phyloP scores from a whole-genome alignment of 2,329 filamentous ascomycete species.

The Daldinia sp. region DNA sequence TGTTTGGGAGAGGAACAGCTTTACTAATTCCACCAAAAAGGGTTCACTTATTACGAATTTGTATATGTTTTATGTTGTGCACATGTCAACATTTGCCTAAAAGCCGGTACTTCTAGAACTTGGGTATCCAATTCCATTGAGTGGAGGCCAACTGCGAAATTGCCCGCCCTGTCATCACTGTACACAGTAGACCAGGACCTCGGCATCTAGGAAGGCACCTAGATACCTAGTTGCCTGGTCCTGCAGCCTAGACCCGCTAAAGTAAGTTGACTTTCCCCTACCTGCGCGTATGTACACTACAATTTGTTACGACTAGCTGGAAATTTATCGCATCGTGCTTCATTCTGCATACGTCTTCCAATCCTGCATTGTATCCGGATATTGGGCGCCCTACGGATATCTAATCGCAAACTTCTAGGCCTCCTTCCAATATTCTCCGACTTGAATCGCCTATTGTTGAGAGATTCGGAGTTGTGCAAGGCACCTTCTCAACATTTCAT shows the following conservation, averaged over 20 bases:
- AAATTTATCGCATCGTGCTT: not conserved
- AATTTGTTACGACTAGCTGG: not conserved
- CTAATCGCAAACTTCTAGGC: not conserved
- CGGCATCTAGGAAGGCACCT: conserved; percentile 1
- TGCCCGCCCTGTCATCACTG: not conserved
- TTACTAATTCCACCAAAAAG: too few relatives aligned
- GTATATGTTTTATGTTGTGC: not conserved
- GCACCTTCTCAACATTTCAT: not conserved
- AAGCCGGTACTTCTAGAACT: not conserved
- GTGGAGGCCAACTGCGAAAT: not conserved
- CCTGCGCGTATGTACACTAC: not conserved
- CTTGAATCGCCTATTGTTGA: not conserved
- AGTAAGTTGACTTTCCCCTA: conserved; percentile 12
- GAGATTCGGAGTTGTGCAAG: not conserved
- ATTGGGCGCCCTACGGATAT: not conserved
- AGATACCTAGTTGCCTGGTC: too few relatives aligned
- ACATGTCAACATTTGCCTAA: not conserved
- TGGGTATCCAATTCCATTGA: too few relatives aligned
- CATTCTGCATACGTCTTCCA: not conserved
- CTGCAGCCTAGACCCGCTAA: conserved; percentile 17
- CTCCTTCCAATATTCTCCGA: not conserved
- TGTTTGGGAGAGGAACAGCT: too few relatives aligned
- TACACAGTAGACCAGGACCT: conserved; percentile 2
- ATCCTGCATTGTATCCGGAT: not conserved
- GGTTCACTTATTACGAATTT: not conserved